These are phyloP conservation scores for Leersia perrieri DNA, from an alignment of 176 grass and related monocot genomes.

Conservation along the genomic window DNA sequence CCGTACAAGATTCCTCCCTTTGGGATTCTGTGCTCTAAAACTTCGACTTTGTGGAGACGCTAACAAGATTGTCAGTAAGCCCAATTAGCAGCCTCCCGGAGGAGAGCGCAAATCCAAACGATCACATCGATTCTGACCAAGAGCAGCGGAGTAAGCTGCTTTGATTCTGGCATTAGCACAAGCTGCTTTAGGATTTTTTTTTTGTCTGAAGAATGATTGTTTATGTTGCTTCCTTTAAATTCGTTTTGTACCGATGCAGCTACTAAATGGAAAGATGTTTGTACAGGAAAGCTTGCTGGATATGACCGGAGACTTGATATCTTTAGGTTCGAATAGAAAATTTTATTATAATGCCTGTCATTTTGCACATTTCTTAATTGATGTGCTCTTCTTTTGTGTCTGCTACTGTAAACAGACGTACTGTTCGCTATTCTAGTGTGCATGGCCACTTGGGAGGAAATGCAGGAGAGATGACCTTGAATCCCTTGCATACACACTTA, in stretches of 20 bases:
- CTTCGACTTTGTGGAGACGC: constrained; percentile 31
- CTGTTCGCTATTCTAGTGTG: constrained; percentile 88
- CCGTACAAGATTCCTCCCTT: not conserved
- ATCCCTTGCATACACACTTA: constrained; percentile 92
- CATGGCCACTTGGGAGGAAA: constrained; percentile 94
- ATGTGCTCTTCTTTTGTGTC: constrained; percentile 18
- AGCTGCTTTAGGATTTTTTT: not conserved
- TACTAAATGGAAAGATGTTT: constrained; percentile 74
- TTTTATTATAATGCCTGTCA: not conserved
- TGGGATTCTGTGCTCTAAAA: not conserved
- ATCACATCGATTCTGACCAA: no score
- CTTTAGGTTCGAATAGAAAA: constrained; percentile 59
- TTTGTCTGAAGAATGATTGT: constrained; percentile 16
- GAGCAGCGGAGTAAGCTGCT: not conserved
- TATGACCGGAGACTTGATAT: constrained; percentile 66
- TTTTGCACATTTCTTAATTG: constrained; percentile 7
- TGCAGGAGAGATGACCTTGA: constrained; percentile 97
- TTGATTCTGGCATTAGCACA: constrained; percentile 19
- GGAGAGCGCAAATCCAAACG: no score
- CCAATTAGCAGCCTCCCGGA: no score
- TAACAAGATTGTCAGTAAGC: constrained; percentile 22
- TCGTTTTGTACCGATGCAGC: constrained; percentile 45
- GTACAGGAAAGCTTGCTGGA: constrained; percentile 50
- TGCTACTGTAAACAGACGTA: constrained; percentile 61
- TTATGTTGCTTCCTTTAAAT: constrained; percentile 17